Conservation (phyloP, 2,329 filamentous ascomycete genomes). For the Colletotrichum neosansevieriae region DNA sequence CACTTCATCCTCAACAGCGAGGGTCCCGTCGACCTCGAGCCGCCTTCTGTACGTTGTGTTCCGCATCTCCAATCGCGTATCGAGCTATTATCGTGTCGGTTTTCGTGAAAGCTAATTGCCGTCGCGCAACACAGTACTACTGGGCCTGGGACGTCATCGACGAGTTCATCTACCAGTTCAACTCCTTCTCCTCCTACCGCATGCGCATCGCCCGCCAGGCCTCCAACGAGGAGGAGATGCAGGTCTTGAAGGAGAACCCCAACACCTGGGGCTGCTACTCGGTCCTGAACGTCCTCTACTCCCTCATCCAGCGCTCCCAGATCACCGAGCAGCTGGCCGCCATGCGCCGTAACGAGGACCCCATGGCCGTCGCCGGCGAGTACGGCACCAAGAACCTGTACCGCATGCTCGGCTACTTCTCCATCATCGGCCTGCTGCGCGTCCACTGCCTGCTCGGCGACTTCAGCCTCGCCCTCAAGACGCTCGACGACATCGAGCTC, state of each 20-base stretch:
- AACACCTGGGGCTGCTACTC: slow-evolving; percentile 99
- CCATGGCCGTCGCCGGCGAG: slow-evolving; percentile 88
- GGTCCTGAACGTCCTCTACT: slow-evolving; percentile 98
- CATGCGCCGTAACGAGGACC: slow-evolving; percentile 94
- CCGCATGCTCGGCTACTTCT: slow-evolving; percentile 99
- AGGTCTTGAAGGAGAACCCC: slow-evolving; percentile 92
- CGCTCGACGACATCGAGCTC: slow-evolving; percentile 98
- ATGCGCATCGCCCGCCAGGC: slow-evolving; percentile 87
- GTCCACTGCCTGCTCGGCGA: slow-evolving; percentile 97
- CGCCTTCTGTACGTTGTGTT: slow-evolving; percentile 82
- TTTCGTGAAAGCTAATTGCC: slow-evolving; percentile 26
- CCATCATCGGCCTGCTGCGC: slow-evolving; percentile 95
- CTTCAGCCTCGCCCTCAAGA: slow-evolving; percentile 98
- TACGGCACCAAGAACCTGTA: slow-evolving; percentile 96
- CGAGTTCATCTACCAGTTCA: slow-evolving; percentile 99
- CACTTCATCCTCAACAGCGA: slow-evolving; percentile 99
- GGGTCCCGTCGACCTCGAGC: slow-evolving; percentile 96
- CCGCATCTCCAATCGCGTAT: neutral
- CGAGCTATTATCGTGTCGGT: neutral
- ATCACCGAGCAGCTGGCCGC: slow-evolving; percentile 97
- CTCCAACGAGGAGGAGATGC: slow-evolving; percentile 91
- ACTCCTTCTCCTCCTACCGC: slow-evolving; percentile 98
- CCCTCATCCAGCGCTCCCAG: slow-evolving; percentile 96
- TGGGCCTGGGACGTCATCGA: slow-evolving; percentile 99
- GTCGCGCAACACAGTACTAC: slow-evolving; percentile 76